Evolutionary conservation across 768 basidiomycete genomes (phyloP).

Genomic region (Lanmaoa rubissima): DNA sequence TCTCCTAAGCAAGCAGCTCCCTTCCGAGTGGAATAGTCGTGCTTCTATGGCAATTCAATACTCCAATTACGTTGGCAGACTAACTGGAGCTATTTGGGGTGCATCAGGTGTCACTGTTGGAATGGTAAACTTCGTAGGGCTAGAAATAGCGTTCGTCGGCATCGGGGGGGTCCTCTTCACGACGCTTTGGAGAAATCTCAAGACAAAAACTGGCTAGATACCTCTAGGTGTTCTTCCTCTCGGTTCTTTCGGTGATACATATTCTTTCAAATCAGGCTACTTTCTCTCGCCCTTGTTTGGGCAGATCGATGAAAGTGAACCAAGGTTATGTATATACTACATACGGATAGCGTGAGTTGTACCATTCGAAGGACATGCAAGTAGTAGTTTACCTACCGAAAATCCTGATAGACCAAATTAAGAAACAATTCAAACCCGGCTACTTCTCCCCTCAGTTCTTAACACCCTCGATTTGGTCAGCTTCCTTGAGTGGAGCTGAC

Average conservation of each 20-base stretch:
- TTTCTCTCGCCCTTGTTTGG: neutral
- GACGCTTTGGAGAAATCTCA: neutral
- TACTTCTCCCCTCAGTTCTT: too few species aligned
- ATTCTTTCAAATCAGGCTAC: neutral
- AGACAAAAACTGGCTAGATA: neutral
- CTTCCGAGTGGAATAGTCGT: too few species aligned
- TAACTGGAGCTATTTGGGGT: conserved; percentile 49
- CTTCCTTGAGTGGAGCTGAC: too few species aligned
- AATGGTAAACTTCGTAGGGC: conserved; percentile 56
- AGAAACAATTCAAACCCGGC: too few species aligned
- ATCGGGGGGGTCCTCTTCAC: conserved; percentile 49
- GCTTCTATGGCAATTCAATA: too few species aligned
- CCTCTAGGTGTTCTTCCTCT: neutral
- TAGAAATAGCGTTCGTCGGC: conserved; percentile 60
- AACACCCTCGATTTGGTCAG: too few species aligned
- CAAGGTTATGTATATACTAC: neutral
- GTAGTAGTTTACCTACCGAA: too few species aligned
- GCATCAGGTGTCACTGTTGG: conserved; percentile 54
- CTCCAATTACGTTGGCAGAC: too few species aligned
- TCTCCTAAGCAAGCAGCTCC: too few species aligned
- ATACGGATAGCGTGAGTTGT: neutral
- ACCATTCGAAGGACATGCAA: neutral
- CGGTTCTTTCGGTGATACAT: neutral
- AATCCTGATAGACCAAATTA: too few species aligned
- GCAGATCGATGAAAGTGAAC: neutral